phyloP scores from a whole-genome alignment of 345 rosid species.

The Salix brachista region DNA sequence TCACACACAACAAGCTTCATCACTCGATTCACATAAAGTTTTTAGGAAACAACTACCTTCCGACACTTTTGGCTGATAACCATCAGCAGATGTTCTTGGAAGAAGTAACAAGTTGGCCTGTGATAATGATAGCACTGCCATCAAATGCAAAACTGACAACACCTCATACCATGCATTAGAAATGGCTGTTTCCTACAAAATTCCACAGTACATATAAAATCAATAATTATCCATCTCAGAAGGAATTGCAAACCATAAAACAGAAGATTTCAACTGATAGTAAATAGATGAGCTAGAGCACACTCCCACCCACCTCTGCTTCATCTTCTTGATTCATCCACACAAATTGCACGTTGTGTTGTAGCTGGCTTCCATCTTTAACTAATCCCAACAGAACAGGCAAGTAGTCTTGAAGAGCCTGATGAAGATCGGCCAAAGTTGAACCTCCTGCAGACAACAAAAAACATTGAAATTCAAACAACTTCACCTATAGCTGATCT shows the following conservation, averaged over 20 bases:
- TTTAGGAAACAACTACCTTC: conserved; percentile 58
- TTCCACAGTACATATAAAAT: conserved; percentile 14
- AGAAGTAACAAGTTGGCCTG: conserved; percentile 89
- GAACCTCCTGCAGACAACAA: conserved; percentile 66
- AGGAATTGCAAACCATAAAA: conserved; percentile 8
- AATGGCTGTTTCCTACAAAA: conserved; percentile 80
- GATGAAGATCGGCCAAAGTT: conserved; percentile 88
- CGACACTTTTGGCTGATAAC: conserved; percentile 79
- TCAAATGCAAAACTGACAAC: conserved; percentile 90
- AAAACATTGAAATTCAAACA: conserved; percentile 18
- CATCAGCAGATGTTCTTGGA: conserved; percentile 78
- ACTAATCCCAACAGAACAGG: conserved; percentile 87
- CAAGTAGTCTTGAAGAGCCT: conserved; percentile 95
- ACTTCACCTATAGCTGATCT: conserved; percentile 1
- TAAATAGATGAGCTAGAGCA: background rate
- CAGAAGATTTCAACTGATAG: background rate
- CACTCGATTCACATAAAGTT: background rate
- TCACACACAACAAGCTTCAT: background rate
- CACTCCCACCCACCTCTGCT: conserved; percentile 55
- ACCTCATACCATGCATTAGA: conserved; percentile 94
- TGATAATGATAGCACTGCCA: conserved; percentile 88
- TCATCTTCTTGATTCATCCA: conserved; percentile 98
- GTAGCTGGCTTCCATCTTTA: conserved; percentile 81
- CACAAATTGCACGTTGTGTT: conserved; percentile 69
- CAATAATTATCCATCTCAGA: conserved; percentile 8